Base-by-base conservation (phyloP, 106 monocot genomes). In the Iris macrosiphon region DNA sequence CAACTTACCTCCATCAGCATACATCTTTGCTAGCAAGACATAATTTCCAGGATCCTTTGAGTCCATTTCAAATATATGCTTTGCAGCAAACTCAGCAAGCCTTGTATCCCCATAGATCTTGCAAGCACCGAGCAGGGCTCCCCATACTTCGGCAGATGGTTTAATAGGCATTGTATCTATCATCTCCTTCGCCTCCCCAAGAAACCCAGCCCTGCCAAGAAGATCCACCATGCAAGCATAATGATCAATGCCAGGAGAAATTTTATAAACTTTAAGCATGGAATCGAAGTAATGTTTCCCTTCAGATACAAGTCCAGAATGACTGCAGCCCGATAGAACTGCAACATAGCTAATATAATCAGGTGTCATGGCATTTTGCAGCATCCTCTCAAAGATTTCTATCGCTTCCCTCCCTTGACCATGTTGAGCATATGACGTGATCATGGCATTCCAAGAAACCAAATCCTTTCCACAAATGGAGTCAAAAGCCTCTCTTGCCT, bases 161-260 rank as follows among this genome's bases (percentile, higher is more conserved):
- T 74, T 29, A 2, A 82, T 72, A 16, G 82, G 67, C 89, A 89
- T 96, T 17, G 45, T 57, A 54, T 74, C 77, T 55, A 96, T 89
- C 30, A 86, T 29, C 27, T 57, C 31, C 57, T 83, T 89, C 6
- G 89, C 95, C 55, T 96, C 68, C 61, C 64, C 70, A 26, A 96
- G 45, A 19, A 71, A 31, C 31, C 95, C 95, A 30, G 76, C 63
- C 26, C 95, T 81, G 38, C 82, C 85, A 15, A 89, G 50, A 69
- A 96, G 95, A 68, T 96, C 89, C 4, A 89, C 82, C 85, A 96
- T 77, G 64, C 95, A 96, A 59, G 95, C 64, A 72, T 66, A 82
- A 74, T 96, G 95, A 56, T 96, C 85, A 8, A 75, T 53, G 9
- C 68, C 76, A 9, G 89, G 85, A 25, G 35, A 49, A 32, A 96